A percentile compares a stretch with the other conserved stretches of the same genome.
phyloP scores from a whole-genome alignment of 2,329 filamentous ascomycete genomes.

The Periconia macrospinosa region DNA sequence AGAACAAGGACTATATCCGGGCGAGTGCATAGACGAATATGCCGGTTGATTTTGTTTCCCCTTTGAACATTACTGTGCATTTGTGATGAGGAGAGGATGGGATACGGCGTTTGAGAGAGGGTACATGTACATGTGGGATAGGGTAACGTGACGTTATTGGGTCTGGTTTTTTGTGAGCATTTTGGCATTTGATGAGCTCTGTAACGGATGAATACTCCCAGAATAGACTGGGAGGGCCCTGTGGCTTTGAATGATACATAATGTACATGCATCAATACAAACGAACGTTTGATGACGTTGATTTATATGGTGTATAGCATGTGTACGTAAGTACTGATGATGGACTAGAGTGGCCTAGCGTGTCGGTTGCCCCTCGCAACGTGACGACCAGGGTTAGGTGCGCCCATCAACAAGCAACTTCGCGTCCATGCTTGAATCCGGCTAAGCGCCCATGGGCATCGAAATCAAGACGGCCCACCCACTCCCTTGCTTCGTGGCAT shows the following conservation, averaged over 20 bases:
- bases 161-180: background rate
- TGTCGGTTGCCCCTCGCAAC: background rate
- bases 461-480: background rate
- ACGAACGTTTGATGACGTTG: background rate
- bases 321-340: too few relatives aligned
- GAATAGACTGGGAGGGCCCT: too few relatives aligned
- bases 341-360: background rate
- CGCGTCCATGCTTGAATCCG: background rate
- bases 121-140: too few relatives aligned
- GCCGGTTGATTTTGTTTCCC: background rate
- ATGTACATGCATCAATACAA: background rate
- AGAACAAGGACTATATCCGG: constrained; percentile 52
- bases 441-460: background rate
- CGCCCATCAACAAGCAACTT: background rate
- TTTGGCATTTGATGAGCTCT: background rate
- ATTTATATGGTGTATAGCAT: too few relatives aligned
- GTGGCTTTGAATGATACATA: too few relatives aligned
- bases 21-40: constrained; percentile 15
- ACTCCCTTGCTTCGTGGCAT: background rate
- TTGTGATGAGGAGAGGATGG: background rate
- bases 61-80: background rate
- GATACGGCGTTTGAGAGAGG: background rate
- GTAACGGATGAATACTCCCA: background rate
- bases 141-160: too few relatives aligned
- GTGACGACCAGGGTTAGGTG: background rate